Base-by-base conservation (phyloP, 306 rosid genomes). In the Cicer chorassanicum region DNA sequence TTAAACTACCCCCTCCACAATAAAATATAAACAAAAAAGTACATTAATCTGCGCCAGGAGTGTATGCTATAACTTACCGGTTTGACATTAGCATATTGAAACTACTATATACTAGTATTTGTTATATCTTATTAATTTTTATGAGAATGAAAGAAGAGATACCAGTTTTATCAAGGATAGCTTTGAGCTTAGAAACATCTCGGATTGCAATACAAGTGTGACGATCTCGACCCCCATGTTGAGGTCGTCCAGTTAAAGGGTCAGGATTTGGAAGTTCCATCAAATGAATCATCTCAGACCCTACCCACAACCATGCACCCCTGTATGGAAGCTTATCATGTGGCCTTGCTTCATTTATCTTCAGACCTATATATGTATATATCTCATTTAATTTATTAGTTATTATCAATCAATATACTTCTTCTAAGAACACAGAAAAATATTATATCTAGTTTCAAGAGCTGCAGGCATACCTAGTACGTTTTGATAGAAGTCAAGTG, bases 301-400 rank as follows among this genome's bases (percentile, higher is more conserved):
- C 99, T 63, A 94, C 97, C 99, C 99, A 92, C 59, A 94, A 76
- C 99, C 99, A 94, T 42, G 99, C 95, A 75, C 99, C 99, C 70
- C 93, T 86, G 38, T 92, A 94, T 61, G 97, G 99, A 50, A 94
- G 99, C 89, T 92, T 92, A 68, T 94, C 89, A 34, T 94, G 81
- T 36, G 99, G 99, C 87, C 99, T 86, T 44, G 99, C 99, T 83
- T 94, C 96, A 70, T 94, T 94, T 77, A 92, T 88, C 80, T 87
- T 75, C 70, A 94, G 96, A 54, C 99, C 95, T 94, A 34, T 16
- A 57, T 70, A 29, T 13, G 34, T 3, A 29, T 24, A 24, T 24
- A 54, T 61, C 68, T 21, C 78, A 75, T 53, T 29, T 61, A 73
- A 38, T 44, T 48, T 3, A 67, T 56, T 73, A 62, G 39, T 67